Percentiles rank a stretch among this genome's conserved stretches.
phyloP scores from a whole-genome alignment of 192 early-diverging fungal species.

The Backusella westeae region DNA sequence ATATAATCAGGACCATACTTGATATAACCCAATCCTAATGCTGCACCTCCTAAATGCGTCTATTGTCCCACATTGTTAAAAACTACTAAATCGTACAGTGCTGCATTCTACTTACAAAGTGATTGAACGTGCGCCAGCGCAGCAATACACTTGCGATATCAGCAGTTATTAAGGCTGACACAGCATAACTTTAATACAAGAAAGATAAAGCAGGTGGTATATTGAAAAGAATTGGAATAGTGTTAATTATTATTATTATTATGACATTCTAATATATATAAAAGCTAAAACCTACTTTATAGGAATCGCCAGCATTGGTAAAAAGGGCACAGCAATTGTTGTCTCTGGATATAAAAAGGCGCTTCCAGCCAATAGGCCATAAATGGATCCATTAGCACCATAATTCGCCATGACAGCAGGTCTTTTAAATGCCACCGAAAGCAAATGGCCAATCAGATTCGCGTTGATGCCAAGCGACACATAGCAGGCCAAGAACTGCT shows the following conservation, averaged over 20 bases:
- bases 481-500: constrained; percentile 82
- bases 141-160: constrained; percentile 72
- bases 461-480: constrained; percentile 64
- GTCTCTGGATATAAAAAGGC: constrained; percentile 57
- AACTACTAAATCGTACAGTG: too few species aligned
- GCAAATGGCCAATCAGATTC: constrained; percentile 65
- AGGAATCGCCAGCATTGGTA: constrained; percentile 48
- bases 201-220: not conserved
- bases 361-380: constrained; percentile 60
- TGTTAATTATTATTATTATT: not conserved
- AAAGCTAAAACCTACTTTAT: constrained; percentile 16
- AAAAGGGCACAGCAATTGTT: constrained; percentile 56
- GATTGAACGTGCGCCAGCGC: constrained; percentile 74
- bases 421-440: constrained; percentile 41
- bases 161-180: constrained; percentile 65
- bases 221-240: not conserved
- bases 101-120: constrained; percentile 54
- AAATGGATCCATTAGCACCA: constrained; percentile 84
- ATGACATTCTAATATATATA: too few species aligned
- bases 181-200: constrained; percentile 36
- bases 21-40: constrained; percentile 57
- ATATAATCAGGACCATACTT: constrained; percentile 43
- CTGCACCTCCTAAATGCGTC: constrained; percentile 66
- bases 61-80: not conserved
- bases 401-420: constrained; percentile 52